These are phyloP conservation scores for Paraconiothyrium sp. DNA, from an alignment of 2,329 filamentous ascomycete species.

Conservation along the genomic window DNA sequence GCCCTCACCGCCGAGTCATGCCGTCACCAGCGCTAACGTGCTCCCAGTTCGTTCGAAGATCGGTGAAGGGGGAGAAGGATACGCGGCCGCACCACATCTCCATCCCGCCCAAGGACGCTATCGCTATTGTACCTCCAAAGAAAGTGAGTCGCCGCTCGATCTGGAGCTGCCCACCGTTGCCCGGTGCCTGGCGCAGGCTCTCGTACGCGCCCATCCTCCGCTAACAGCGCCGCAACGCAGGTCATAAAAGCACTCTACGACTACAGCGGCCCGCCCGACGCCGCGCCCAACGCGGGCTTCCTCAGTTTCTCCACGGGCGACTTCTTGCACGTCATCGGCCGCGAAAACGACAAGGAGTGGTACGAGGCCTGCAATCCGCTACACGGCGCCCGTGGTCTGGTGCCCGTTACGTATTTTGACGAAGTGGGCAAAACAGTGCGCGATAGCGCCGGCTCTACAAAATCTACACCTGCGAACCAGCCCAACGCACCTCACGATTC, in stretches of 20 bases:
- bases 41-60: slow-evolving; percentile 71
- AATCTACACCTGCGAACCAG: slow-evolving; percentile 52
- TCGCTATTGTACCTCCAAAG: slow-evolving; percentile 90
- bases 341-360: slow-evolving; percentile 95
- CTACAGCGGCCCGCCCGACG: slow-evolving; percentile 85
- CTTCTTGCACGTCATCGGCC: slow-evolving; percentile 97
- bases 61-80: slow-evolving; percentile 88
- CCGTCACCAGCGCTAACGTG: slow-evolving; percentile 36
- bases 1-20: slow-evolving; percentile 29
- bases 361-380: slow-evolving; percentile 98
- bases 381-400: slow-evolving; percentile 86
- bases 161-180: background rate
- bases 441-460: slow-evolving; percentile 72
- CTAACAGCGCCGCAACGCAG: slow-evolving; percentile 57
- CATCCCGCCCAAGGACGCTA: slow-evolving; percentile 83
- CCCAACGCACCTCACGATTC: slow-evolving; percentile 82
- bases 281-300: slow-evolving; percentile 68
- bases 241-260: slow-evolving; percentile 98
- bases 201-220: slow-evolving; percentile 13
- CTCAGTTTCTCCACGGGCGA: slow-evolving; percentile 93
- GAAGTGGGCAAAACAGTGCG: slow-evolving; percentile 89
- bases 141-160: slow-evolving; percentile 68
- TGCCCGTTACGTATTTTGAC: slow-evolving; percentile 95
- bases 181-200: slow-evolving; percentile 19
- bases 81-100: slow-evolving; percentile 76